phyloP scores from a whole-genome alignment of 441 rosid species.

The Euphorbia celastroides region DNA sequence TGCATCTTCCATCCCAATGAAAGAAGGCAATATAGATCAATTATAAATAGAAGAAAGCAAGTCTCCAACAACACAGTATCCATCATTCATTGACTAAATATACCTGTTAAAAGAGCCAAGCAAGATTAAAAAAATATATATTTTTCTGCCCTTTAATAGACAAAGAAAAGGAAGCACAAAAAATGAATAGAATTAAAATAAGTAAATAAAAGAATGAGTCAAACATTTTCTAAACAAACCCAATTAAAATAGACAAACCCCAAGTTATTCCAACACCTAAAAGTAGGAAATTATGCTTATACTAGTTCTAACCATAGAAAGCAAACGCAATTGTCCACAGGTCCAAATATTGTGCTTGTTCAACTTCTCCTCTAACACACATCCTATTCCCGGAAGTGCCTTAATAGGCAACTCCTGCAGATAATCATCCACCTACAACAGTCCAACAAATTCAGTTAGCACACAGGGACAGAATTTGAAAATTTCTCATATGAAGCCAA shows the following conservation, averaged over 20 bases:
- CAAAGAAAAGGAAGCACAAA: background rate
- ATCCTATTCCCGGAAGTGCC: constrained; percentile 87
- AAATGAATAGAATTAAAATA: background rate
- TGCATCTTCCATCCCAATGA: background rate
- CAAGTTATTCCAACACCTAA: constrained; percentile 7
- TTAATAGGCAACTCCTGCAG: constrained; percentile 64
- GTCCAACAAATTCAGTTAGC: constrained; percentile 18
- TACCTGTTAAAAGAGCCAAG: background rate
- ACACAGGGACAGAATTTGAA: background rate
- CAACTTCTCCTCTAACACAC: constrained; percentile 74
- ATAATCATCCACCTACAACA: constrained; percentile 65
- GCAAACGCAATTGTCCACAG: constrained; percentile 69
- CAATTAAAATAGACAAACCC: constrained; percentile 7
- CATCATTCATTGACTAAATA: background rate
- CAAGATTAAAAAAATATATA: background rate
- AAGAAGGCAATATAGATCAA: background rate
- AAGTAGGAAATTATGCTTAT: constrained; percentile 8
- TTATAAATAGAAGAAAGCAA: background rate
- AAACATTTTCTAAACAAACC: constrained; percentile 5
- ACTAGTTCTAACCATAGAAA: constrained; percentile 57
- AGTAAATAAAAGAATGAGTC: background rate
- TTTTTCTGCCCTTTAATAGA: background rate
- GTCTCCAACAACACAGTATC: background rate
- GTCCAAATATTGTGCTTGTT: constrained; percentile 56
- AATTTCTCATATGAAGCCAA: background rate